Evolutionary conservation across 2,329 filamentous ascomycete genomes (phyloP).

Genomic region (Tolypocladium tropicale): DNA sequence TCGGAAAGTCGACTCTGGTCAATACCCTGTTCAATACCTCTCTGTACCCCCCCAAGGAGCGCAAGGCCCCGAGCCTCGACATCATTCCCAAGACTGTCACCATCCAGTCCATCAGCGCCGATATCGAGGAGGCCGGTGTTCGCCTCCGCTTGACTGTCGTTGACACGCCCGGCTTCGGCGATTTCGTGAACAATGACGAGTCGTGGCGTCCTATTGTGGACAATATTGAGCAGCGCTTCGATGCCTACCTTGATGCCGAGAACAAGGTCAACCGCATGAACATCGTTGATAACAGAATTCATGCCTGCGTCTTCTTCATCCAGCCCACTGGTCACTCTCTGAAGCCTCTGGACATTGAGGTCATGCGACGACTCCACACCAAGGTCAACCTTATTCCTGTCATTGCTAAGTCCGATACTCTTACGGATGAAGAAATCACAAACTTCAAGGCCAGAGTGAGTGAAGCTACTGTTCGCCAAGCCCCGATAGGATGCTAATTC

Average conservation of each 20-base stretch:
- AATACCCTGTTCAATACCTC: conserved; percentile 99
- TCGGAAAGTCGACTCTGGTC: conserved; percentile 97
- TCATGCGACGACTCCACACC: conserved; percentile 98
- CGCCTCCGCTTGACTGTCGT: conserved; percentile 93
- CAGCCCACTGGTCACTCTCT: conserved; percentile 97
- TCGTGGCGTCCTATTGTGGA: conserved; percentile 98
- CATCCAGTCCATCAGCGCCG: conserved; percentile 88
- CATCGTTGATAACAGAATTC: conserved; percentile 98
- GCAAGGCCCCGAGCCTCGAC: conserved; percentile 92
- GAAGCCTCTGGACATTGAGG: conserved; percentile 97
- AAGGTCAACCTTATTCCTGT: conserved; percentile 99
- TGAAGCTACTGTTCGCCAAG: conserved; percentile 9
- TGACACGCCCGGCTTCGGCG: conserved; percentile 94
- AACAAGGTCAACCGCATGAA: conserved; percentile 99
- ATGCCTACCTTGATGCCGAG: conserved; percentile 96
- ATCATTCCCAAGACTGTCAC: conserved; percentile 97
- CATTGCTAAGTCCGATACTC: conserved; percentile 95
- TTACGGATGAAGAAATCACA: conserved; percentile 92
- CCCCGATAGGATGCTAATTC: conserved; percentile 5
- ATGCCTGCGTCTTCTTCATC: conserved; percentile 99
- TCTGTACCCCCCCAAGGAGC: conserved; percentile 96
- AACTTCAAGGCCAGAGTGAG: conserved; percentile 94
- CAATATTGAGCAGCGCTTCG: conserved; percentile 98
- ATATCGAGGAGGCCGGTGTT: conserved; percentile 97
- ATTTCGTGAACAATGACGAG: conserved; percentile 99